These are phyloP conservation scores for Lecanicillium sp. DNA, from an alignment of 2,329 filamentous ascomycete species.

Conservation along the genomic window DNA sequence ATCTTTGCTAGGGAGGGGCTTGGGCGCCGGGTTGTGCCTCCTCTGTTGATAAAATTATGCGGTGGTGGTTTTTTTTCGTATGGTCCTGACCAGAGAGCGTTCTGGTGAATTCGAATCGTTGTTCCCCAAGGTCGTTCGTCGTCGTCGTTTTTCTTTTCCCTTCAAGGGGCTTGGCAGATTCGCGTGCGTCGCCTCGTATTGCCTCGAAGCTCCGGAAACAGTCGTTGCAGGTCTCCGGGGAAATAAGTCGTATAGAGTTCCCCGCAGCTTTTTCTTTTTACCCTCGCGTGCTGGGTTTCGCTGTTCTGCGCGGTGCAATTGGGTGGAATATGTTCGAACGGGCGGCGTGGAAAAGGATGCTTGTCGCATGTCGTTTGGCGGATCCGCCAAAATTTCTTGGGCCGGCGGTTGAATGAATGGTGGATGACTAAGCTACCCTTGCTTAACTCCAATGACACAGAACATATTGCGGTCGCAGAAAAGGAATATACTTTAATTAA, in stretches of 20 bases:
- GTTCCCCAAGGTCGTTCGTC: no score
- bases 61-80: background rate
- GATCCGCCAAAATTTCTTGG: constrained; percentile 10
- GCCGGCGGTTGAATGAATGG: background rate
- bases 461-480: background rate
- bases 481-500: background rate
- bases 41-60: no score
- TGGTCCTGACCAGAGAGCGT: no score
- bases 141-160: no score
- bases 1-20: constrained; percentile 19
- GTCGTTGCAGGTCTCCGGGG: no score
- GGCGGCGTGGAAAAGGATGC: background rate
- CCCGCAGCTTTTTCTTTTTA: no score
- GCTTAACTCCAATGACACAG: background rate
- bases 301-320: background rate
- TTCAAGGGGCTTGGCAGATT: no score
- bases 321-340: no score
- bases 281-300: background rate
- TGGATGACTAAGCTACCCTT: constrained; percentile 1
- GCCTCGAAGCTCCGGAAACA: no score
- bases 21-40: background rate
- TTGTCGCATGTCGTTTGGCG: constrained; percentile 3
- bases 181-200: no score
- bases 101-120: no score
- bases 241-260: no score